These are phyloP conservation scores for Mrakia gelida DNA, from an alignment of 768 basidiomycete genomes.

Conservation along the genomic window DNA sequence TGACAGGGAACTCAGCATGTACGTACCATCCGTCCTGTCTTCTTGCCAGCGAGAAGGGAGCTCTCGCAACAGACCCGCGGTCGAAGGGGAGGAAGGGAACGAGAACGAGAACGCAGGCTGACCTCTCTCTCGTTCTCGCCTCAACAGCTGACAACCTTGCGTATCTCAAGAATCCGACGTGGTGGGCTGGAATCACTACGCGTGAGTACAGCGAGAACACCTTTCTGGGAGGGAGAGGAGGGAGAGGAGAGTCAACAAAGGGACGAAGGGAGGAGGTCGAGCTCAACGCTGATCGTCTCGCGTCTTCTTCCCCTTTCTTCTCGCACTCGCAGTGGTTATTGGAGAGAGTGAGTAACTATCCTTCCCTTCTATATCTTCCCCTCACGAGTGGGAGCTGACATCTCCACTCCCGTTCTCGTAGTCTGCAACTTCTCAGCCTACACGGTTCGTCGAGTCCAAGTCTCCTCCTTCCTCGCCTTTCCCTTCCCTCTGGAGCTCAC, in stretches of 20 bases:
- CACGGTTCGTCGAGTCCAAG: background rate
- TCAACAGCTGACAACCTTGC: constrained; percentile 68
- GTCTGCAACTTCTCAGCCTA: constrained; percentile 34
- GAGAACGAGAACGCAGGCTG: background rate
- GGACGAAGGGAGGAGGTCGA: background rate
- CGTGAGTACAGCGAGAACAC: constrained; percentile 52
- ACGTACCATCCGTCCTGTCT: background rate
- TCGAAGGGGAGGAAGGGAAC: background rate
- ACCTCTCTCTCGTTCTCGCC: background rate
- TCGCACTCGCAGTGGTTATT: constrained; percentile 62
- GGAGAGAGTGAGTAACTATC: constrained; percentile 76
- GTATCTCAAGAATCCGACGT: constrained; percentile 85
- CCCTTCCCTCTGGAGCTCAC: constrained; percentile 50
- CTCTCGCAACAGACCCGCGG: background rate
- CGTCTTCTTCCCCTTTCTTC: background rate
- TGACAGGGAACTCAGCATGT: constrained; percentile 22
- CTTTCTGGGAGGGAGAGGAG: background rate
- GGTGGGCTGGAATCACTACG: constrained; percentile 94
- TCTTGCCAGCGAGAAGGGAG: too few species aligned
- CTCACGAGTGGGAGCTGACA: background rate
- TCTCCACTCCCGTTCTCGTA: background rate
- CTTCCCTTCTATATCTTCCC: background rate
- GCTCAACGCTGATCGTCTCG: background rate
- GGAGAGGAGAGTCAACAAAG: background rate
- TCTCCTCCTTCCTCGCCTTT: background rate